phyloP scores from a whole-genome alignment of 1,284 basidiomycete genomes.

The Cutaneotrichosporon dermatis region DNA sequence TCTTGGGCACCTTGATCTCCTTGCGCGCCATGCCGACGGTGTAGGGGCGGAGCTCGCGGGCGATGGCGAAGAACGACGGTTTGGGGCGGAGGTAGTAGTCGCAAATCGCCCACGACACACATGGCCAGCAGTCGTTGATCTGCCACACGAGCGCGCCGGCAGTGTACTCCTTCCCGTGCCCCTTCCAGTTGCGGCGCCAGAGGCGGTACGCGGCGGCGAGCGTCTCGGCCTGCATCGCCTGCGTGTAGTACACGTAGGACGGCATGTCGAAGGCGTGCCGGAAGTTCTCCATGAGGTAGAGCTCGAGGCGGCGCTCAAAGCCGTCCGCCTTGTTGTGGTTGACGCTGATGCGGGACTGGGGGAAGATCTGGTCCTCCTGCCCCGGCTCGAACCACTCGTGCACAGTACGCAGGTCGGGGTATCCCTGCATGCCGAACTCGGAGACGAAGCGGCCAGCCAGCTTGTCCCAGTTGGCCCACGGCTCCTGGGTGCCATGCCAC shows the following conservation, averaged over 20 bases:
- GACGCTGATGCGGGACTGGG: conserved; percentile 74
- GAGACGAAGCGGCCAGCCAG: conserved; percentile 80
- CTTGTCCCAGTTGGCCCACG: conserved; percentile 84
- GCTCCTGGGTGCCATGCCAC: conserved; percentile 77
- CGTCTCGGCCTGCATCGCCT: conserved; percentile 77
- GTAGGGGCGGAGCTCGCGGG: conserved; percentile 63
- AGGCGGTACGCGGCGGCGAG: conserved; percentile 65
- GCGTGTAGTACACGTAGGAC: conserved; percentile 74
- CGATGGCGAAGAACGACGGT: conserved; percentile 66
- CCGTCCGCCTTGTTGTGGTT: conserved; percentile 85
- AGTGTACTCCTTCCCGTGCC: conserved; percentile 64
- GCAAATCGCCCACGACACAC: conserved; percentile 70
- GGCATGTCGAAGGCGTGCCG: conserved; percentile 78
- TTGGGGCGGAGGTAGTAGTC: conserved; percentile 75
- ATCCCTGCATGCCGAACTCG: conserved; percentile 55
- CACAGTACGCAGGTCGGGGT: conserved; percentile 76
- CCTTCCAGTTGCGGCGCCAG: conserved; percentile 72
- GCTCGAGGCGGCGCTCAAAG: conserved; percentile 79
- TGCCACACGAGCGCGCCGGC: conserved; percentile 77
- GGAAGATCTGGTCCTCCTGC: conserved; percentile 59
- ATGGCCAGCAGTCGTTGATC: conserved; percentile 78
- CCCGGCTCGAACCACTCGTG: conserved; percentile 59
- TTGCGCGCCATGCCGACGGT: conserved; percentile 70
- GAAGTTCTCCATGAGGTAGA: conserved; percentile 86
- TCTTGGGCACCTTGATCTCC: conserved; percentile 59